phyloP scores from a whole-genome alignment of 148 eudicot genomes.

The Silene uniflora region DNA sequence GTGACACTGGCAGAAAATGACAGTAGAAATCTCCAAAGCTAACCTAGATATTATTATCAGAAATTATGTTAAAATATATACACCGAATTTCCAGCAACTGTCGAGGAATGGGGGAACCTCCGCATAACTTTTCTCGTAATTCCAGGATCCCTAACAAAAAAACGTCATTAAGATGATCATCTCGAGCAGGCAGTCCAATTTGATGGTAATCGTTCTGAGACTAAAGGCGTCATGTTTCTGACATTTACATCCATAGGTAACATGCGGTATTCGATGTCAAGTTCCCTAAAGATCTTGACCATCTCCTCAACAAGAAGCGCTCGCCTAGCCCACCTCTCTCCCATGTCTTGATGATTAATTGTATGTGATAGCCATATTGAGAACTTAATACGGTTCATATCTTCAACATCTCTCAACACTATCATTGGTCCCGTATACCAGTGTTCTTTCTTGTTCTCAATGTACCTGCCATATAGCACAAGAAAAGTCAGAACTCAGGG shows the following conservation, averaged over 20 bases:
- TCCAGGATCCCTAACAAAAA: no score
- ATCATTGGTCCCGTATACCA: slow-evolving; percentile 75
- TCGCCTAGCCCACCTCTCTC: slow-evolving; percentile 63
- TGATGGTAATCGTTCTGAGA: slow-evolving; percentile 55
- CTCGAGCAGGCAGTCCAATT: slow-evolving; percentile 46
- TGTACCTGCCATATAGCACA: slow-evolving; percentile 37
- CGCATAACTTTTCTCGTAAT: no score
- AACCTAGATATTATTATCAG: not conserved
- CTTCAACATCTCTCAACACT: slow-evolving; percentile 65
- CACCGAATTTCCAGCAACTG: not conserved
- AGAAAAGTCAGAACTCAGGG: not conserved
- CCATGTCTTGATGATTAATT: slow-evolving; percentile 77
- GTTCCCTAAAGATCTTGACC: slow-evolving; percentile 54
- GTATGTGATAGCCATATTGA: slow-evolving; percentile 72
- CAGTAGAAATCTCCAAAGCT: not conserved
- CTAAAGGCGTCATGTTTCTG: slow-evolving; percentile 43
- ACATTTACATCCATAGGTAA: slow-evolving; percentile 62
- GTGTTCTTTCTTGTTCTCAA: slow-evolving; percentile 59
- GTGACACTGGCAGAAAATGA: not conserved
- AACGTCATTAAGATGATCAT: slow-evolving; percentile 15
- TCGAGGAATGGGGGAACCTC: not conserved
- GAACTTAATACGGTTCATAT: slow-evolving; percentile 66
- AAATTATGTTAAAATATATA: not conserved
- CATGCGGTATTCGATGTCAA: slow-evolving; percentile 71
- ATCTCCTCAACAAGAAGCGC: slow-evolving; percentile 68